Conservation (phyloP, 257 asterid species). For the Paraleonurus japonicus region DNA sequence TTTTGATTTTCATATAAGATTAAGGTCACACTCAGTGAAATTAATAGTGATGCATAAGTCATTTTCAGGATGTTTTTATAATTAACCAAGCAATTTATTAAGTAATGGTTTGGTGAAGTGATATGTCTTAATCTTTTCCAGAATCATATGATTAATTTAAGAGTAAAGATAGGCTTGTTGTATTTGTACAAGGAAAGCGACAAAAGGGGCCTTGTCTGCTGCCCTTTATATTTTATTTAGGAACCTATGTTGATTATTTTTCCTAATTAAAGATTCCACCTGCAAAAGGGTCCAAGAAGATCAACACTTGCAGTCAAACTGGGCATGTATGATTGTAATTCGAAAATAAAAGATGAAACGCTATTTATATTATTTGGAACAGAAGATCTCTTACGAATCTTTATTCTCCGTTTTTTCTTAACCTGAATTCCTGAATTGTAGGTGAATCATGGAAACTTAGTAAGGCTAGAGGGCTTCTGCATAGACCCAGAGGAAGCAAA, state of each 20-base stretch:
- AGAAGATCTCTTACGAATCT: not conserved
- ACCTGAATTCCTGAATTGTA: slow-evolving; percentile 26
- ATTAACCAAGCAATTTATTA: slow-evolving; percentile 5
- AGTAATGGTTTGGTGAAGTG: slow-evolving; percentile 41
- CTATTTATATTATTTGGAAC: not conserved
- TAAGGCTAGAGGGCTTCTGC: slow-evolving; percentile 93
- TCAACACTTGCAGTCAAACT: not conserved
- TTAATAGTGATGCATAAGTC: not conserved
- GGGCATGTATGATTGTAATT: not conserved
- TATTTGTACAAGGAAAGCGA: slow-evolving; percentile 9
- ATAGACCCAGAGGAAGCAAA: slow-evolving; percentile 79
- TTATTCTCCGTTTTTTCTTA: not conserved
- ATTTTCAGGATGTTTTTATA: slow-evolving; percentile 20
- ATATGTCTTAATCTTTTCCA: slow-evolving; percentile 34
- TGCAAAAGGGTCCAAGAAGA: slow-evolving; percentile 16
- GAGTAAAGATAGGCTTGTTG: slow-evolving; percentile 17
- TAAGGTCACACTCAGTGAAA: not conserved
- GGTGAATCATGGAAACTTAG: slow-evolving; percentile 98
- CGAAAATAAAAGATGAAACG: not conserved
- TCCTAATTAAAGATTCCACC: slow-evolving; percentile 28
- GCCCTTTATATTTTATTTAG: slow-evolving; percentile 2
- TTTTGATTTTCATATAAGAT: not conserved
- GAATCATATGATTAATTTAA: slow-evolving; percentile 14
- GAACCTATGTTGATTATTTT: slow-evolving; percentile 5
- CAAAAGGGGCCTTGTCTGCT: not conserved